Percentiles rank a stretch among this genome's conserved stretches.
These are phyloP conservation scores for Fusarium tupiense DNA, from an alignment of 2,329 filamentous ascomycete species.

Conservation along the genomic window DNA sequence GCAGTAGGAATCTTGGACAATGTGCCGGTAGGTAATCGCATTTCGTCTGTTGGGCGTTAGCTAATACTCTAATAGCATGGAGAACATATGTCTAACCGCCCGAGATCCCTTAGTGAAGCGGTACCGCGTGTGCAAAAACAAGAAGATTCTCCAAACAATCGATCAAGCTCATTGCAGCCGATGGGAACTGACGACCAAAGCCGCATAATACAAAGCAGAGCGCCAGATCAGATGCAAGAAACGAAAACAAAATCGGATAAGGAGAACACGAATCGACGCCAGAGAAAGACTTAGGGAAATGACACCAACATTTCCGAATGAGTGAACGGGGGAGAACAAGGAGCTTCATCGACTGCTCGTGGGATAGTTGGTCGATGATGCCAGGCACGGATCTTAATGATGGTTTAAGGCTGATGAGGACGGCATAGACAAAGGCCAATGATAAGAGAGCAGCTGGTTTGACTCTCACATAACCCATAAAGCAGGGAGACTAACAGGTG, in stretches of 20 bases:
- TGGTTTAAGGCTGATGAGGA: neutral
- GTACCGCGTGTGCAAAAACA: neutral
- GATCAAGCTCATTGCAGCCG: slow-evolving; percentile 6
- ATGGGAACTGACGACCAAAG: neutral
- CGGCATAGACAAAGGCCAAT: neutral
- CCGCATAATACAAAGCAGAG: neutral
- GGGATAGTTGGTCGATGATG: too few species aligned
- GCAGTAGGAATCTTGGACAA: neutral
- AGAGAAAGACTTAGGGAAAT: neutral
- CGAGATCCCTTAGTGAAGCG: slow-evolving; percentile 7
- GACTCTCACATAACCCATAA: neutral
- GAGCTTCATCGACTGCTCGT: neutral
- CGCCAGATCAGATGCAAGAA: slow-evolving; percentile 1
- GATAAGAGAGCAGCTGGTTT: neutral
- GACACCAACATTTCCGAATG: neutral
- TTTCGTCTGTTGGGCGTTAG: neutral
- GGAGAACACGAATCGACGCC: neutral
- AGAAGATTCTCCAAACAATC: neutral
- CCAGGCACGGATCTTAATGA: neutral
- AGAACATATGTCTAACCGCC: neutral
- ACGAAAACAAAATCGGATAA: slow-evolving; percentile 1
- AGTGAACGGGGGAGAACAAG: neutral
- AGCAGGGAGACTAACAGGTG: neutral
- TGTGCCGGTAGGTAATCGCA: neutral
- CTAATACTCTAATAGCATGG: neutral